Percentiles rank a stretch among this genome's conserved stretches.
Evolutionary conservation across 805 yeast species (phyloP).

Genomic region (Candida loeiensis): DNA sequence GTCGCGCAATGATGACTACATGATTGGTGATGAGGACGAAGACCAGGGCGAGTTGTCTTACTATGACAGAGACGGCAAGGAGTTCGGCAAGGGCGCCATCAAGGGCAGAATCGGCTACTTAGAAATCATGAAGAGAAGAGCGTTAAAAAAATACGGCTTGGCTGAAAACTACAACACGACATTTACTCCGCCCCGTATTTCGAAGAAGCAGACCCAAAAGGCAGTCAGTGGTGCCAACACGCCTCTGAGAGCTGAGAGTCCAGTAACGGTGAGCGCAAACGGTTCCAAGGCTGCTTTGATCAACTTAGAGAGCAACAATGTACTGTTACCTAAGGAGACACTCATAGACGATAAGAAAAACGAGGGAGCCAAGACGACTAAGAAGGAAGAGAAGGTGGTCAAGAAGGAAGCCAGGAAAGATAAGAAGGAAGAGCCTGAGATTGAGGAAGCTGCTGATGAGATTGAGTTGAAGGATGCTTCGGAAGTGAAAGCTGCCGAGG

Average conservation of each 20-base stretch:
- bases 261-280: constrained; percentile 6
- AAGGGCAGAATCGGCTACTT: constrained; percentile 33
- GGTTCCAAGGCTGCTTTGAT: constrained; percentile 13
- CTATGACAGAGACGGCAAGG: constrained; percentile 35
- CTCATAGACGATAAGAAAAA: constrained; percentile 29
- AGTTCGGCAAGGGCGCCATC: constrained; percentile 27
- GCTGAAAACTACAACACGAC: constrained; percentile 35
- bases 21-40: constrained; percentile 45
- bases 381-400: constrained; percentile 5
- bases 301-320: constrained; percentile 25
- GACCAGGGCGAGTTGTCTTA: constrained; percentile 41
- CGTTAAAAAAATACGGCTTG: constrained; percentile 39
- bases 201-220: constrained; percentile 9
- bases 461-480: no score
- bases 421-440: constrained; percentile 8
- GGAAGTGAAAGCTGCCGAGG: neutral
- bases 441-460: constrained; percentile 1
- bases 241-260: constrained; percentile 14
- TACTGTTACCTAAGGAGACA: constrained; percentile 40
- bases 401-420: constrained; percentile 6
- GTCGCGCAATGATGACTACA: constrained; percentile 38
- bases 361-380: neutral
- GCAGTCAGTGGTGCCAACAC: constrained; percentile 10
- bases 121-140: constrained; percentile 40
- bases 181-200: constrained; percentile 32